These are phyloP conservation scores for Graphiopsis chlorocephala DNA, from an alignment of 2,329 filamentous ascomycete genomes.

Conservation along the genomic window DNA sequence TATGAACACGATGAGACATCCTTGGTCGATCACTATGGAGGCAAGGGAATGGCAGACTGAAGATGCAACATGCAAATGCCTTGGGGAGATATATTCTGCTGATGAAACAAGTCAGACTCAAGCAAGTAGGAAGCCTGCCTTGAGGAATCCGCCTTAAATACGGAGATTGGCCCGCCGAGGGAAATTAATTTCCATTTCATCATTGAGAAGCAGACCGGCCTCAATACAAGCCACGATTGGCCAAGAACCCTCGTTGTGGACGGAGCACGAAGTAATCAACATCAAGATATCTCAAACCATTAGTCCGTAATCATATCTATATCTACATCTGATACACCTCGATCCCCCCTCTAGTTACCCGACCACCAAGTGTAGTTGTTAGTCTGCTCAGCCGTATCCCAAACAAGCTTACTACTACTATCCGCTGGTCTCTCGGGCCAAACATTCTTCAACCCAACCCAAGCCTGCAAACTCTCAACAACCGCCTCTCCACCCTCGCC, in stretches of 20 bases:
- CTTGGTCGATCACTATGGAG: background rate
- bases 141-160: background rate
- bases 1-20: background rate
- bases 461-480: slow-evolving; percentile 39
- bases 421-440: slow-evolving; percentile 43
- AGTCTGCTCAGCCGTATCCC: slow-evolving; percentile 43
- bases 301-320: background rate
- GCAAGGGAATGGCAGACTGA: no score
- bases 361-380: slow-evolving; percentile 48
- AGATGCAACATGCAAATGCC: no score
- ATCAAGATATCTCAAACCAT: background rate
- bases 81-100: background rate
- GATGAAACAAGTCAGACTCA: background rate
- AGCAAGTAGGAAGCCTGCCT: background rate
- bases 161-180: background rate
- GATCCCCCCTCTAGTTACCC: slow-evolving; percentile 34
- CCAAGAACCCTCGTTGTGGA: background rate
- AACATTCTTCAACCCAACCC: slow-evolving; percentile 39
- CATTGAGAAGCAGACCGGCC: no score
- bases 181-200: no score
- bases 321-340: background rate
- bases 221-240: background rate
- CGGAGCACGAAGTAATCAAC: no score
- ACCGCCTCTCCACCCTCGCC: slow-evolving; percentile 33
- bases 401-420: slow-evolving; percentile 42